A percentile compares a stretch with the other conserved stretches of the same genome.
Evolutionary conservation across 768 basidiomycete genomes (phyloP).

Genomic region (Bullera alba): DNA sequence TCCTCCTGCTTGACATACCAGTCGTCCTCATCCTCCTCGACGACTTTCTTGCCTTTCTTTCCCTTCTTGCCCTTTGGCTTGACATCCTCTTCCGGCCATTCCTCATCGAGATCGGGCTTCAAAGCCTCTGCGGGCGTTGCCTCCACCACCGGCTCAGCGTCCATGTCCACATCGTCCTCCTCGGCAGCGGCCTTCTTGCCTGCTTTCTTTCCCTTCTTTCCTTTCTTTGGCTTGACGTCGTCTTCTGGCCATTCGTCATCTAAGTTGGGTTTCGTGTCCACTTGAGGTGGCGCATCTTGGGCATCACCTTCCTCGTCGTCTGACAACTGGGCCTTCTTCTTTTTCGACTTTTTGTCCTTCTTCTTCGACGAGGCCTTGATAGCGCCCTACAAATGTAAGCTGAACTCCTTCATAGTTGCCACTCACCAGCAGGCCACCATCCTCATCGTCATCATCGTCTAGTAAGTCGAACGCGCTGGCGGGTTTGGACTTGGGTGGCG

Average conservation of each 20-base stretch:
- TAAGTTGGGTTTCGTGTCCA: conserved; percentile 20
- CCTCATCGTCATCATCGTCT: conserved; percentile 34
- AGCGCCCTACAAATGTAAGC: conserved; percentile 21
- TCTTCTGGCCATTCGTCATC: conserved; percentile 70
- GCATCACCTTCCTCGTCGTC: conserved; percentile 28
- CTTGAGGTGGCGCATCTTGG: conserved; percentile 11
- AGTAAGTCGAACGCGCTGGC: conserved; percentile 27
- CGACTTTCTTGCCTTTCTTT: conserved; percentile 26
- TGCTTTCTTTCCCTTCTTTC: conserved; percentile 38
- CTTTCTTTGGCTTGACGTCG: conserved; percentile 51
- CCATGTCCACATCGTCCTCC: conserved; percentile 12
- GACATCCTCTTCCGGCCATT: conserved; percentile 64
- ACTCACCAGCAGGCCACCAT: conserved; percentile 44
- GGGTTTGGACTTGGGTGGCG: conserved; percentile 13
- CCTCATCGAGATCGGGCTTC: conserved; percentile 53
- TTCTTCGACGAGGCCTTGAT: conserved; percentile 41
- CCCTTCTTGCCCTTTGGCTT: conserved; percentile 43
- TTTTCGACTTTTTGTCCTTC: conserved; percentile 28
- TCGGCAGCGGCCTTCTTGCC: conserved; percentile 10
- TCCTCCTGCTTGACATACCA: conserved; percentile 9
- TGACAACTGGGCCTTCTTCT: conserved; percentile 16
- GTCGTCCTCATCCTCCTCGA: conserved; percentile 11
- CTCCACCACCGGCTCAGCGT: conserved; percentile 8
- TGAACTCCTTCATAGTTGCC: conserved; percentile 6
- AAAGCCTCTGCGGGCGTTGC: conserved; percentile 1